A percentile compares a stretch with the other conserved stretches of the same genome.
phyloP scores from a whole-genome alignment of 2,329 filamentous ascomycete species.

The Penicillium sp. region DNA sequence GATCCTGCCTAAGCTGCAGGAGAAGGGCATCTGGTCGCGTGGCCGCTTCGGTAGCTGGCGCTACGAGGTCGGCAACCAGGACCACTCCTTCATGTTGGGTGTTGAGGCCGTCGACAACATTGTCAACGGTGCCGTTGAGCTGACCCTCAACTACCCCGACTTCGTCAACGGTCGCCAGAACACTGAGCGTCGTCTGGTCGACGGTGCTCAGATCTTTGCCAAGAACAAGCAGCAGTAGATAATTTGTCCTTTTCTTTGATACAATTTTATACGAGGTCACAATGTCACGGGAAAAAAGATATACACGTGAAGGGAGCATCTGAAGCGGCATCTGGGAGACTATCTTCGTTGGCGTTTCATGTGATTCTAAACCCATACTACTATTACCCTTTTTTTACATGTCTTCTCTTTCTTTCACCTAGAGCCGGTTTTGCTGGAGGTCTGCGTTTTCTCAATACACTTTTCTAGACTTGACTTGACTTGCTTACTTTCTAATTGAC shows the following conservation, averaged over 20 bases:
- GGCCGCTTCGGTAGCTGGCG: constrained; percentile 97
- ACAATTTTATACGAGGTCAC: constrained; percentile 21
- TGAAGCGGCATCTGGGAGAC: constrained; percentile 32
- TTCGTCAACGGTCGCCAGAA: constrained; percentile 75
- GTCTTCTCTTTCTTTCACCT: constrained; percentile 6
- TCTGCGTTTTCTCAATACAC: constrained; percentile 16
- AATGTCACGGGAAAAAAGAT: constrained; percentile 18
- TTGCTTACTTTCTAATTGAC: constrained; percentile 11
- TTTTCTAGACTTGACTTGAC: constrained; percentile 19
- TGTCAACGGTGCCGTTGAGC: constrained; percentile 79
- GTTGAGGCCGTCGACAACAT: constrained; percentile 91
- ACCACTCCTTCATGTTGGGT: constrained; percentile 96
- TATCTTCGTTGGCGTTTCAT: constrained; percentile 31
- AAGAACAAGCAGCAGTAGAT: constrained; percentile 40
- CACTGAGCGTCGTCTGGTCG: constrained; percentile 57
- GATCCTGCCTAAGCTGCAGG: constrained; percentile 87
- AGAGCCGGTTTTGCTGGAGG: constrained; percentile 16
- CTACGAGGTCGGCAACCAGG: constrained; percentile 96
- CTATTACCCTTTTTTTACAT: constrained; percentile 9
- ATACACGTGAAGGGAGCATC: constrained; percentile 25
- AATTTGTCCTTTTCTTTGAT: constrained; percentile 16
- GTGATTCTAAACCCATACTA: constrained; percentile 21
- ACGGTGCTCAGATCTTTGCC: constrained; percentile 56
- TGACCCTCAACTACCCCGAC: constrained; percentile 94
- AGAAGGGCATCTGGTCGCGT: constrained; percentile 86